Base-by-base conservation (phyloP, 116 monocot species). In the Trichopus zeylanicus region DNA sequence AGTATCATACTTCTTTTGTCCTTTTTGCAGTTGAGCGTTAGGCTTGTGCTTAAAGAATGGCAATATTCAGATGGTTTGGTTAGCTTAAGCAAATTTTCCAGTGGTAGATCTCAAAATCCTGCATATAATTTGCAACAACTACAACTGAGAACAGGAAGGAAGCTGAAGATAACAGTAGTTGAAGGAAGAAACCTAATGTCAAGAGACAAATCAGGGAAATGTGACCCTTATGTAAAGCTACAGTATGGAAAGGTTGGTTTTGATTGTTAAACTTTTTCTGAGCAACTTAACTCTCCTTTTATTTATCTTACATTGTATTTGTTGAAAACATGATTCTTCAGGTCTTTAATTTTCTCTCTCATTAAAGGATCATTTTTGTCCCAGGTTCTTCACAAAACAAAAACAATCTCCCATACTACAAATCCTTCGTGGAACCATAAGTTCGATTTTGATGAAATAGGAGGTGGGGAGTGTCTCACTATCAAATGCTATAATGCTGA, bases 401-500 rank as follows among this genome's bases (percentile, higher is more conserved):
- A 78, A 66, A 80, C 78, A 9, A 57, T 84, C 30, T 61, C 78
- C 25, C 73, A 79, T 64, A 62, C 71, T 56, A 39, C 60, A 11
- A 62, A 68, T 78, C 91, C 91, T 31, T 35, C 68, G 12, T 98
- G 98, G 98, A 75, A 82, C 42, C 77, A 98, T 18, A 66, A 29
- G 24, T 82, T 91, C 68, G 88, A 91, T 53, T 82, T 98, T 51
- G 91, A 98, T 69, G 98, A 98, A 70, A 60, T 91, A 48, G 76
- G 72, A 59, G 84, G 76, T 21, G 83, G 90, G 27, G 91, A 88
- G 22, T 98, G 85, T 75, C 81, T 98, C 47, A 91, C 72, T 70
- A 26, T 98, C 59, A 91, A 77, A 70, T 98, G 97, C 64, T 91
- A 66, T 55, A 85, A 28, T 65, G 60, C 82, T 9, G 98, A 98